These are phyloP conservation scores for Phialemoniopsis sp. DNA, from an alignment of 2,329 filamentous ascomycete species.

Conservation along the genomic window DNA sequence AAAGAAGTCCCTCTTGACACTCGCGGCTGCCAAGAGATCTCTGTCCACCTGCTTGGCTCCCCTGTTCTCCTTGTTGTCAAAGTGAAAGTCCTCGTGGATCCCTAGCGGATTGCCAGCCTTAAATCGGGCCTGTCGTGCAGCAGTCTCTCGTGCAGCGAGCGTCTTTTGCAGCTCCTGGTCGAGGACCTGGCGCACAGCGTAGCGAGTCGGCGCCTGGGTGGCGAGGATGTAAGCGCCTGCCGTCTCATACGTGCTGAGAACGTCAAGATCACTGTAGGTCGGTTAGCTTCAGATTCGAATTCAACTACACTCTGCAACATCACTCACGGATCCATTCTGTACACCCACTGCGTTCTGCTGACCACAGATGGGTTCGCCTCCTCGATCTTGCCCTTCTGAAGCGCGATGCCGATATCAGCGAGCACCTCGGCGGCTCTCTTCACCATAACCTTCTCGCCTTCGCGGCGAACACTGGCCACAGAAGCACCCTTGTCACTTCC, in stretches of 20 bases:
- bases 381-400: slow-evolving; percentile 79
- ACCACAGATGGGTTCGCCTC: slow-evolving; percentile 34
- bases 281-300: slow-evolving; percentile 1
- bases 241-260: slow-evolving; percentile 71
- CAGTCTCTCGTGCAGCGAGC: slow-evolving; percentile 60
- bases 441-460: slow-evolving; percentile 78
- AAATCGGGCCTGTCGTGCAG: slow-evolving; percentile 62
- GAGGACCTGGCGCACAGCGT: slow-evolving; percentile 86
- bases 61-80: slow-evolving; percentile 35
- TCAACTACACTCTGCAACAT: not conserved
- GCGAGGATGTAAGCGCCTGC: slow-evolving; percentile 47
- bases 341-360: slow-evolving; percentile 68
- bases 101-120: slow-evolving; percentile 40
- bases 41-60: slow-evolving; percentile 22
- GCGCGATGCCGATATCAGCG: slow-evolving; percentile 73
- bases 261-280: slow-evolving; percentile 63
- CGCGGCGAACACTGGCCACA: slow-evolving; percentile 78
- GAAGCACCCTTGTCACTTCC: slow-evolving; percentile 52
- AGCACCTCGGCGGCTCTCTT: slow-evolving; percentile 76
- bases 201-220: slow-evolving; percentile 72
- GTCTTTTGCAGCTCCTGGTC: slow-evolving; percentile 85
- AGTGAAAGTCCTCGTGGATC: slow-evolving; percentile 12
- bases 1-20: slow-evolving; percentile 79
- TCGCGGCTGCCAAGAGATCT: slow-evolving; percentile 18
- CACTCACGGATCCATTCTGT: slow-evolving; percentile 89